phyloP scores from a whole-genome alignment of 352 stramenopile species.

The Halophytophthora batemanensis region DNA sequence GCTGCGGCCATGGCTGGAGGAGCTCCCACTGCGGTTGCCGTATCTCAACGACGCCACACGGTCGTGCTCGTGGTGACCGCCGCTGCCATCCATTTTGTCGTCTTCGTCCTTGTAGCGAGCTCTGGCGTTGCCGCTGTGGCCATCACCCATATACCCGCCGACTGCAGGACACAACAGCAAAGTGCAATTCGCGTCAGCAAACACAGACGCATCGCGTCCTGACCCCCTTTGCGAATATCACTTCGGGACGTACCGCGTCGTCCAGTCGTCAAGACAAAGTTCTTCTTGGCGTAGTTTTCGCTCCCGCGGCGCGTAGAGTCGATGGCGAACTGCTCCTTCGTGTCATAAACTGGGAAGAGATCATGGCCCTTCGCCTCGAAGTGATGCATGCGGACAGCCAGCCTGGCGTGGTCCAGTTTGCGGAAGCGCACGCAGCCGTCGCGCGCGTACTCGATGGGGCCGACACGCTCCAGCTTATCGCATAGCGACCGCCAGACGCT shows the following conservation, averaged over 20 bases:
- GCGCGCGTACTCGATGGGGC: conserved; percentile 35
- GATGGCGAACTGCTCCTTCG: conserved; percentile 54
- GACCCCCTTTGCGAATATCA: not conserved
- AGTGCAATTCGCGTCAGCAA: conserved; percentile 15
- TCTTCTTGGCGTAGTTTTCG: conserved; percentile 28
- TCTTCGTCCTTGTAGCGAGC: conserved; percentile 20
- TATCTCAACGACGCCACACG: conserved; percentile 25
- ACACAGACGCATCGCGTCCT: not conserved
- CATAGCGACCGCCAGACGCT: conserved; percentile 50
- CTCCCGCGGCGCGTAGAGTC: conserved; percentile 37
- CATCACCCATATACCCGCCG: conserved; percentile 24
- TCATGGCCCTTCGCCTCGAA: conserved; percentile 45
- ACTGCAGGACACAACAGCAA: conserved; percentile 23
- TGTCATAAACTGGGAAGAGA: conserved; percentile 68
- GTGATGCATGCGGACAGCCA: conserved; percentile 44
- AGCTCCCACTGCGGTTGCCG: conserved; percentile 15
- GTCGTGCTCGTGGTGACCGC: conserved; percentile 17
- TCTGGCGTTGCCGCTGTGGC: conserved; percentile 14
- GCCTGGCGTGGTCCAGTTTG: conserved; percentile 51
- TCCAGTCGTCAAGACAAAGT: conserved; percentile 55
- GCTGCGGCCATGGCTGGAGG: conserved; percentile 4
- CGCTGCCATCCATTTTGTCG: conserved; percentile 15
- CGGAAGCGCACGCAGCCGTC: conserved; percentile 55
- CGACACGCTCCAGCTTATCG: conserved; percentile 42
- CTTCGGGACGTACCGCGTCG: conserved; percentile 37